Evolutionary conservation across 257 asterid genomes (phyloP).

Genomic region (Primulina huaijiensis): DNA sequence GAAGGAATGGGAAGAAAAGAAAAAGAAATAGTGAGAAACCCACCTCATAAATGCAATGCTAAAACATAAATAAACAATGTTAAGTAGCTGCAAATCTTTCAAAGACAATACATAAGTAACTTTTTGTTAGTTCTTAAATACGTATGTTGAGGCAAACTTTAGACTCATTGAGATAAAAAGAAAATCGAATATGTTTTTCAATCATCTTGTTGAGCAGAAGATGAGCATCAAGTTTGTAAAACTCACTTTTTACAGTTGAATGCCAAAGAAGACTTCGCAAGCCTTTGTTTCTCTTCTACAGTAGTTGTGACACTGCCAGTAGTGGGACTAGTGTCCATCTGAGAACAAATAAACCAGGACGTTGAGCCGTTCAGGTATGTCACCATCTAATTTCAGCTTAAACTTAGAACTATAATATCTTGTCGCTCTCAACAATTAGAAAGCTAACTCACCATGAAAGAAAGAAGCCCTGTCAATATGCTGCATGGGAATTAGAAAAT

Average conservation of each 20-base stretch:
- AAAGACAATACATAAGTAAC: not conserved
- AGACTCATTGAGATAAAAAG: conserved; percentile 1
- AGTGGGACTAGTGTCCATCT: conserved; percentile 94
- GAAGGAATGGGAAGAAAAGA: conserved; percentile 10
- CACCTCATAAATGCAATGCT: not conserved
- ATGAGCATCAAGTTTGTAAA: conserved; percentile 15
- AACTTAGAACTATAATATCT: not conserved
- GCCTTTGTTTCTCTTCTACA: conserved; percentile 68
- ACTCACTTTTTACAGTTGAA: conserved; percentile 88
- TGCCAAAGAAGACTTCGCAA: conserved; percentile 86
- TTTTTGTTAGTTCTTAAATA: not conserved
- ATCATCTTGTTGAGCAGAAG: conserved; percentile 8
- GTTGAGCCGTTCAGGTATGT: not conserved
- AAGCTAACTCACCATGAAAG: conserved; percentile 83
- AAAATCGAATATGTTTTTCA: conserved; percentile 2
- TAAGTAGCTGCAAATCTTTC: not conserved
- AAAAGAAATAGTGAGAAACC: not conserved
- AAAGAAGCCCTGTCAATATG: conserved; percentile 93
- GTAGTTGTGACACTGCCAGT: conserved; percentile 93
- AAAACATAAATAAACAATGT: not conserved
- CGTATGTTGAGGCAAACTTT: conserved; percentile 5
- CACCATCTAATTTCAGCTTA: conserved; percentile 1
- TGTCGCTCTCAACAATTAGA: conserved; percentile 1
- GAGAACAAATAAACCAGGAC: conserved; percentile 28
- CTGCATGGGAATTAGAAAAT: conserved; percentile 51